Conservation (phyloP, 2,329 filamentous ascomycete species). For the Penicillium sp. region DNA sequence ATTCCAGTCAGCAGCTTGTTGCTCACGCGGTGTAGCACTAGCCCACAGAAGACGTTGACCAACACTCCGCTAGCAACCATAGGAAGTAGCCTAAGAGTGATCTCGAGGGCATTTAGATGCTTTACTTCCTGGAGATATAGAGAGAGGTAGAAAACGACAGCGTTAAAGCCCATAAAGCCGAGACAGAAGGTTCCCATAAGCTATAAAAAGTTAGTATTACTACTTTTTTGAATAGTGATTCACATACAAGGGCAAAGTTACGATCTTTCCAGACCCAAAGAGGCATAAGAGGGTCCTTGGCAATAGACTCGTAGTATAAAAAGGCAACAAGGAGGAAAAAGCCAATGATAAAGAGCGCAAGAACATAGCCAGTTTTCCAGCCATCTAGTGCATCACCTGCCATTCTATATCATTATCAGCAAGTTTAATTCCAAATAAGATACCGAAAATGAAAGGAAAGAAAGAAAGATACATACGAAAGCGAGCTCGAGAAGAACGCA, state of each 20-base stretch:
- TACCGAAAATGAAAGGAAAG: background rate
- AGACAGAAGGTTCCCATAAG: constrained; percentile 58
- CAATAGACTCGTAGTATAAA: constrained; percentile 62
- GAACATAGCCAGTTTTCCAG: constrained; percentile 63
- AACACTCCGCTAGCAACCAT: constrained; percentile 63
- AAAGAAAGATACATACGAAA: constrained; percentile 49
- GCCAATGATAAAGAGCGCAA: constrained; percentile 63
- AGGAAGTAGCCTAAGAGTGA: constrained; percentile 64
- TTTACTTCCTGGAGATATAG: constrained; percentile 64
- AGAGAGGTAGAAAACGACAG: constrained; percentile 63
- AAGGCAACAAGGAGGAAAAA: constrained; percentile 57
- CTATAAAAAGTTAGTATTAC: constrained; percentile 27
- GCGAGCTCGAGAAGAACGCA: constrained; percentile 62
- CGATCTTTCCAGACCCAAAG: constrained; percentile 58
- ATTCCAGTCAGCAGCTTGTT: constrained; percentile 63
- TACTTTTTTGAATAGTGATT: background rate
- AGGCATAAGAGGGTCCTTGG: constrained; percentile 53
- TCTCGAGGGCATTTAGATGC: constrained; percentile 54
- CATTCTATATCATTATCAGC: constrained; percentile 31
- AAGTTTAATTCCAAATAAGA: background rate
- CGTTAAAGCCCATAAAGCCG: constrained; percentile 63
- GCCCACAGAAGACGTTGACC: constrained; percentile 63
- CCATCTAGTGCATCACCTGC: constrained; percentile 59
- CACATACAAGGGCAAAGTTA: constrained; percentile 62
- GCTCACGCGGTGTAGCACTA: constrained; percentile 62